Conservation (phyloP, 306 rosid genomes). For the Cucurbita pepo region DNA sequence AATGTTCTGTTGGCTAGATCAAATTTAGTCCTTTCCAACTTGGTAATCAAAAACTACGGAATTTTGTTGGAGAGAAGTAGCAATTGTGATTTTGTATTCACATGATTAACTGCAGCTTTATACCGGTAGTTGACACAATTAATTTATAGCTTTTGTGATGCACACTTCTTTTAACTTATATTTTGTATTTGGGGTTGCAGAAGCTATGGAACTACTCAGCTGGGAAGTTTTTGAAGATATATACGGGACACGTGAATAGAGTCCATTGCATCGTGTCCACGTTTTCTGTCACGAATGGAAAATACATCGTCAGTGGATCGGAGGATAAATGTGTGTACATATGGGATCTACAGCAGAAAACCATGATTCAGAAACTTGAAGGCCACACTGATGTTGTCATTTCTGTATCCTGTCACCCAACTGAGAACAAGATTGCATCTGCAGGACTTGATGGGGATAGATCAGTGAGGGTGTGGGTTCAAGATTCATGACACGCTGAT, state of each 20-base stretch:
- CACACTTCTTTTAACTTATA: neutral
- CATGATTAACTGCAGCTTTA: neutral
- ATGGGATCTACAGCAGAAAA: slow-evolving; percentile 85
- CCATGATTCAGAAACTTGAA: slow-evolving; percentile 73
- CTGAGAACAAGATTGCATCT: slow-evolving; percentile 81
- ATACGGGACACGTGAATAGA: slow-evolving; percentile 48
- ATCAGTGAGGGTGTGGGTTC: slow-evolving; percentile 76
- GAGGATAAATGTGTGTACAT: slow-evolving; percentile 72
- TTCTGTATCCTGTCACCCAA: slow-evolving; percentile 76
- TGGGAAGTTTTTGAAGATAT: slow-evolving; percentile 51
- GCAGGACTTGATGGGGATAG: slow-evolving; percentile 62
- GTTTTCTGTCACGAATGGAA: slow-evolving; percentile 80
- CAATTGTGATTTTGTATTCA: neutral
- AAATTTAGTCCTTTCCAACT: neutral
- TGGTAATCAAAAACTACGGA: neutral
- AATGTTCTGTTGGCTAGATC: neutral
- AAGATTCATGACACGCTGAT: slow-evolving; percentile 27
- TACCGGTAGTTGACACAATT: neutral
- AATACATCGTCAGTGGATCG: slow-evolving; percentile 79
- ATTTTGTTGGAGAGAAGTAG: neutral
- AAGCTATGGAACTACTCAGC: slow-evolving; percentile 70
- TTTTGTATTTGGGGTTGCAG: slow-evolving; percentile 30
- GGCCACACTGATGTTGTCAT: slow-evolving; percentile 77
- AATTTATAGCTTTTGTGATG: neutral
- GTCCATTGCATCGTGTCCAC: slow-evolving; percentile 63